phyloP scores from a whole-genome alignment of 805 yeast genomes.

The Nakazawaea molendinolei region DNA sequence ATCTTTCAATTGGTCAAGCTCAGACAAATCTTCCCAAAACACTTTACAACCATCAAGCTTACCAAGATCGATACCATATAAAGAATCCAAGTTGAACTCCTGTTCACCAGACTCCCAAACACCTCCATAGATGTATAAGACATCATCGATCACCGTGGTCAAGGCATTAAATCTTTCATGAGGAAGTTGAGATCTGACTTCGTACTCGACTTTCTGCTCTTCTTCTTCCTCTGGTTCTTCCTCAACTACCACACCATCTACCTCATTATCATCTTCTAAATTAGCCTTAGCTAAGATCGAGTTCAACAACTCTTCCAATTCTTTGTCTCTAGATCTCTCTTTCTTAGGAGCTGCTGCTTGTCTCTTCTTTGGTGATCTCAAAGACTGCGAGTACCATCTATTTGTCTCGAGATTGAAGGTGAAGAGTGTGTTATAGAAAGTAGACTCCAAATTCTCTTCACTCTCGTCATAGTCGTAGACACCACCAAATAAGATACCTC shows the following conservation, averaged over 20 bases:
- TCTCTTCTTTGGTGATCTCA: constrained; percentile 57
- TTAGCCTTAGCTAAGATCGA: constrained; percentile 69
- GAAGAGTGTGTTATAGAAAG: constrained; percentile 72
- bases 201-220: constrained; percentile 39
- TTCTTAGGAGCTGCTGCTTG: constrained; percentile 29
- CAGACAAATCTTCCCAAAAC: constrained; percentile 82
- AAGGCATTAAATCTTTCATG: constrained; percentile 87
- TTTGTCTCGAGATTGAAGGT: constrained; percentile 82
- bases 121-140: constrained; percentile 82
- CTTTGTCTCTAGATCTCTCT: constrained; percentile 61
- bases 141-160: constrained; percentile 79
- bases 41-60: constrained; percentile 83
- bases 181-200: constrained; percentile 59
- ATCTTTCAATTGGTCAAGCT: constrained; percentile 42
- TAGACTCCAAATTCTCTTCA: constrained; percentile 82
- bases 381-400: constrained; percentile 74
- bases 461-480: constrained; percentile 94
- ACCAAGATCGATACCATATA: constrained; percentile 80
- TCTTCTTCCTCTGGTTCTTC: constrained; percentile 32
- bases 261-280: constrained; percentile 46
- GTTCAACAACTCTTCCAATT: constrained; percentile 76
- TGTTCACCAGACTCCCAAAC: constrained; percentile 83
- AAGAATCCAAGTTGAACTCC: constrained; percentile 77
- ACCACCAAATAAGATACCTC: constrained; percentile 93
- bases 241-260: constrained; percentile 25